These are phyloP conservation scores for Malus hybrid DNA, from an alignment of 331 rosid genomes.

Conservation along the genomic window DNA sequence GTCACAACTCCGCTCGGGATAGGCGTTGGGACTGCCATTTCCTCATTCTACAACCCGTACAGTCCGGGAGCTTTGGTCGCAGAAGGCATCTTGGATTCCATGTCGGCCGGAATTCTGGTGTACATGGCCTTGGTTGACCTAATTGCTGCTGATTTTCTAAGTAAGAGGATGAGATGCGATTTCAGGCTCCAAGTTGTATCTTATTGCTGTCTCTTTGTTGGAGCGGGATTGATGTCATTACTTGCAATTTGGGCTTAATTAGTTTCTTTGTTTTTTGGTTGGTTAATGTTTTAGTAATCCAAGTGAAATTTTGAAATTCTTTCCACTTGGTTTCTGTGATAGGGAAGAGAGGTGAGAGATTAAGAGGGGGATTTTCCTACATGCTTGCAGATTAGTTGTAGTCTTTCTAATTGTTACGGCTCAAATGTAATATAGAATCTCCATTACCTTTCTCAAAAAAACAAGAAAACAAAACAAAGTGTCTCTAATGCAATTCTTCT, in stretches of 20 bases:
- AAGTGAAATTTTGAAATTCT: background rate
- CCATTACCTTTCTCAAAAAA: background rate
- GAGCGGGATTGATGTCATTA: slow-evolving; percentile 88
- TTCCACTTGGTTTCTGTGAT: background rate
- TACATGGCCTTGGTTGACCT: slow-evolving; percentile 96
- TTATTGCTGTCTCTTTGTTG: slow-evolving; percentile 79
- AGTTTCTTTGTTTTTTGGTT: background rate
- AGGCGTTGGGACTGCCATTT: slow-evolving; percentile 50
- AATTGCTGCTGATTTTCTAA: slow-evolving; percentile 88
- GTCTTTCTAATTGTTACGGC: background rate
- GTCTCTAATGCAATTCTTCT: too few species aligned
- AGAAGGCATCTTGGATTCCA: slow-evolving; percentile 73
- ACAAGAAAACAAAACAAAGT: too few species aligned
- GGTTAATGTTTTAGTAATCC: background rate
- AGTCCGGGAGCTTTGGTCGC: slow-evolving; percentile 66
- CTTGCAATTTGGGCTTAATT: slow-evolving; percentile 87
- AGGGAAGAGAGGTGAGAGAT: background rate
- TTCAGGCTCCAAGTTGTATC: slow-evolving; percentile 74
- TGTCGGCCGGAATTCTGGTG: slow-evolving; percentile 80
- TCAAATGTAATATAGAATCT: background rate
- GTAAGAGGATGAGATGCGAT: slow-evolving; percentile 95
- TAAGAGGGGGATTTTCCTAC: background rate
- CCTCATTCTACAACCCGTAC: slow-evolving; percentile 58
- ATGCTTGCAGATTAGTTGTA: background rate
- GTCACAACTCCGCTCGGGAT: slow-evolving; percentile 75